Evolutionary conservation across 495 filamentous ascomycete genomes (phyloP).

Genomic region (Aspergillus bertholletiae): DNA sequence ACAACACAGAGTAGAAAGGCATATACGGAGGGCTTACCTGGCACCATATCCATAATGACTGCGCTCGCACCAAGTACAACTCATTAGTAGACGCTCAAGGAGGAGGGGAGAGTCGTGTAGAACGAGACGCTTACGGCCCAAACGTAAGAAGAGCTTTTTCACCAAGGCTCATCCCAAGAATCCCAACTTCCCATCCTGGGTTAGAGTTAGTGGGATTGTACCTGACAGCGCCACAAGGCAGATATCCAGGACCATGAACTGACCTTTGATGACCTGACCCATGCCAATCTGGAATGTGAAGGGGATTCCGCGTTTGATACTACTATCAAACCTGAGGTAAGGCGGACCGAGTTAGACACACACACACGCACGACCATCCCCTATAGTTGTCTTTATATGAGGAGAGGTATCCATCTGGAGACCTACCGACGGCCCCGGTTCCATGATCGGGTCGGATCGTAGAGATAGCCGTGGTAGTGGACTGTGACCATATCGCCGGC

Average conservation of each 20-base stretch:
- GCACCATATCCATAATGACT: conserved; percentile 23
- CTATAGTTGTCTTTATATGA: too few relatives aligned
- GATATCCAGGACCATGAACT: too few relatives aligned
- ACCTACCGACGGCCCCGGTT: conserved; percentile 44
- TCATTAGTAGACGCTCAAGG: not conserved
- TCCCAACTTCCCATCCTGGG: conserved; percentile 19
- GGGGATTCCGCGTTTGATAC: conserved; percentile 18
- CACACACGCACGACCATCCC: too few relatives aligned
- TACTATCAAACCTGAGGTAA: conserved; percentile 18
- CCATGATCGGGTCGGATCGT: conserved; percentile 48
- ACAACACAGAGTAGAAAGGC: not conserved
- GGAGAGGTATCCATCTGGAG: too few relatives aligned
- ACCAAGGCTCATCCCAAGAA: conserved; percentile 20
- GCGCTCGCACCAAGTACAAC: not conserved
- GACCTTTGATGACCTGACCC: conserved; percentile 20
- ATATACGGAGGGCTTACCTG: conserved; percentile 7
- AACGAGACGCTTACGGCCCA: conserved; percentile 17
- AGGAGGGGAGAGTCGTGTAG: not conserved
- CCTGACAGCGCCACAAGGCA: not conserved
- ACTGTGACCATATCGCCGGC: conserved; percentile 65
- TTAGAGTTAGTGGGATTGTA: not conserved
- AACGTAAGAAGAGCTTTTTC: conserved; percentile 23
- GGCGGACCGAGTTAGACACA: not conserved
- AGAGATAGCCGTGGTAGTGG: conserved; percentile 72
- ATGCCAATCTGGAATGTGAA: conserved; percentile 21